These are phyloP conservation scores for Plasmodium malariae DNA, from an alignment of 169 alveolate genomes.

Conservation along the genomic window DNA sequence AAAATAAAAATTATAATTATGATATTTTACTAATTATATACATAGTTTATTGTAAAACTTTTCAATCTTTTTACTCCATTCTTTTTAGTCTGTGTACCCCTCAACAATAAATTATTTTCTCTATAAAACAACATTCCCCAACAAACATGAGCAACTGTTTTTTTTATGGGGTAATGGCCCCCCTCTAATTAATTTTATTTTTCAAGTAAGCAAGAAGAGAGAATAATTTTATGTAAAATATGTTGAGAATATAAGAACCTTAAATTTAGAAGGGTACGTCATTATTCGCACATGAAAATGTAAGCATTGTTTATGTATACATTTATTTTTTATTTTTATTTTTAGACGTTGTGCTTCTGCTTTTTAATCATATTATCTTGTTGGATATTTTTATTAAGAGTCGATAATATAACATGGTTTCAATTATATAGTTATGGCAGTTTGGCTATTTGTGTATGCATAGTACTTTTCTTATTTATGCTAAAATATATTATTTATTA, in stretches of 20 bases:
- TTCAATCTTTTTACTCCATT: background rate
- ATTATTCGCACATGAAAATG: background rate
- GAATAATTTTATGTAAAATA: background rate
- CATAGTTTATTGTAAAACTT: background rate
- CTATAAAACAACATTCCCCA: constrained; percentile 84
- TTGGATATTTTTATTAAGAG: constrained; percentile 79
- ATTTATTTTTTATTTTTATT: constrained; percentile 1
- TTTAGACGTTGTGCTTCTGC: constrained; percentile 71
- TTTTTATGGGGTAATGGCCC: constrained; percentile 90
- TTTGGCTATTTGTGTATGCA: constrained; percentile 64
- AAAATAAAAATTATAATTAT: too few species aligned
- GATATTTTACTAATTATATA: background rate
- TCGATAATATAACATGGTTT: constrained; percentile 81
- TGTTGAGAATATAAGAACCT: background rate
- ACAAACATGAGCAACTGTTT: constrained; percentile 88
- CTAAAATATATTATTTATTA: constrained; percentile 76
- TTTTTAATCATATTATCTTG: constrained; percentile 79
- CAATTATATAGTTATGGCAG: constrained; percentile 78
- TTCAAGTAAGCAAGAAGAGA: constrained; percentile 69
- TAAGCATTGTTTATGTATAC: background rate
- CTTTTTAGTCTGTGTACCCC: constrained; percentile 71
- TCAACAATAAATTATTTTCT: constrained; percentile 60
- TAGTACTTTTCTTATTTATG: constrained; percentile 61
- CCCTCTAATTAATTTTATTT: constrained; percentile 64
- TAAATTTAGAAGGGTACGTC: background rate